Base-by-base conservation (phyloP, 306 rosid genomes). In the Quercus bicolor region DNA sequence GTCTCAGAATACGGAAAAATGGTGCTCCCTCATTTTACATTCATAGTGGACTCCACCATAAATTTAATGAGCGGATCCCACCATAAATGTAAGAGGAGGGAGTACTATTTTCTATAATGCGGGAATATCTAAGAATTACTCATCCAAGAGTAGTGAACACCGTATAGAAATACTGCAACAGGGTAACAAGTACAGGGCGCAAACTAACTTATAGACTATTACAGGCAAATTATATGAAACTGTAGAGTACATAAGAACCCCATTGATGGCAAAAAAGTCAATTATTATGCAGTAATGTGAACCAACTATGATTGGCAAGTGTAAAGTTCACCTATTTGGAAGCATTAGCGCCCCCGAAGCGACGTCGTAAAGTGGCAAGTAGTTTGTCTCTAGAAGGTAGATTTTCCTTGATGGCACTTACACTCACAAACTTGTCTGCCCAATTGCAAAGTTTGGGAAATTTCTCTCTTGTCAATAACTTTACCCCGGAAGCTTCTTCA, bases 381-480 rank as follows among this genome's bases (percentile, higher is more conserved):
- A 81, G 75, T 64, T 75, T 80, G 1, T 87, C 84, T 52, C 57
- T 89, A 2, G 85, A 75, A 55, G 97, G 94, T 65, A 88, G 51
- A 16, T 1, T 72, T 69, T 86, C 72, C n/a, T 82, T 82, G 43
- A 87, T 79, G 11, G 74, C 54, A 29, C 75, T 48, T 3, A 56
- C 54, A 29, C 75, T 48, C 2, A 56, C 51, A 23, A 80, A 73
- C 8, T 88, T 87, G 60, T 81, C 56, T 6, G 81, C 78, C 97
- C 94, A 88, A 16, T 79, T 69, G 31, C 82, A 57, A 3, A 86
- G 84, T 28, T 77, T 82, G 10, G 94, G 92, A 73, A 88, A 79
- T 24, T 81, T 80, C 21, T 88, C 85, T 65, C 20, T 75, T 1
- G 15, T 81, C 13, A 89, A 56, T 10, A 86, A 11, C 28, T 79